Conservation (phyloP, 2,329 filamentous ascomycete species). For the Neurospora sp. region DNA sequence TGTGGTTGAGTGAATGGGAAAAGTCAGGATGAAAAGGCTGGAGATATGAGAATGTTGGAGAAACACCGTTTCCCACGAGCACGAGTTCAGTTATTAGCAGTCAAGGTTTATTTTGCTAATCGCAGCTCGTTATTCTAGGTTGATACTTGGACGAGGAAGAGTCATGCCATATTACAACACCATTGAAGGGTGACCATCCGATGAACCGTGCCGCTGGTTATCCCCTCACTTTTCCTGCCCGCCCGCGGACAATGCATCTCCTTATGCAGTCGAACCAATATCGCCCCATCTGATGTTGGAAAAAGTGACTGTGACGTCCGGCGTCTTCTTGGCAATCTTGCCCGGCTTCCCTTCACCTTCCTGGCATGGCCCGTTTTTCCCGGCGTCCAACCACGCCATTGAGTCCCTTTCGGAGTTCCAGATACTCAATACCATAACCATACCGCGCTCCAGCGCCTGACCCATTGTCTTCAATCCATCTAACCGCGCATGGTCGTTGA, state of each 20-base stretch:
- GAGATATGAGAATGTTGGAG: neutral
- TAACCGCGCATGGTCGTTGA: slow-evolving; percentile 31
- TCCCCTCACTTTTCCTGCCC: neutral
- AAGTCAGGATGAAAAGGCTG: neutral
- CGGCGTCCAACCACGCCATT: slow-evolving; percentile 42
- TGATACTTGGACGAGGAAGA: neutral
- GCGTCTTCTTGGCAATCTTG: slow-evolving; percentile 29
- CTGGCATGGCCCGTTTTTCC: slow-evolving; percentile 34
- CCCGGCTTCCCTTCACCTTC: slow-evolving; percentile 35
- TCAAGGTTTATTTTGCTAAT: neutral
- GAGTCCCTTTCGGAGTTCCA: slow-evolving; percentile 37
- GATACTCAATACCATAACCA: slow-evolving; percentile 37
- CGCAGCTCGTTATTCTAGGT: neutral
- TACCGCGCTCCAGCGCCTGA: slow-evolving; percentile 31
- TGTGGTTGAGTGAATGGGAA: neutral
- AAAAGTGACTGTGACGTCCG: slow-evolving; percentile 34
- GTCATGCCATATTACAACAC: neutral
- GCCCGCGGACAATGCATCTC: neutral
- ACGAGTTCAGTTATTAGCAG: neutral
- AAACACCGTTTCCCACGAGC: neutral
- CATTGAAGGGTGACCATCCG: neutral
- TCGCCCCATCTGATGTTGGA: slow-evolving; percentile 41
- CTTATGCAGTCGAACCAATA: slow-evolving; percentile 35
- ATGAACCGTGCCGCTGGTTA: neutral
- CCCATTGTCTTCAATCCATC: slow-evolving; percentile 44